A percentile compares a stretch with the other conserved stretches of the same genome.
These are phyloP conservation scores for Starmerella apicola DNA, from an alignment of 805 yeast species.

Conservation along the genomic window DNA sequence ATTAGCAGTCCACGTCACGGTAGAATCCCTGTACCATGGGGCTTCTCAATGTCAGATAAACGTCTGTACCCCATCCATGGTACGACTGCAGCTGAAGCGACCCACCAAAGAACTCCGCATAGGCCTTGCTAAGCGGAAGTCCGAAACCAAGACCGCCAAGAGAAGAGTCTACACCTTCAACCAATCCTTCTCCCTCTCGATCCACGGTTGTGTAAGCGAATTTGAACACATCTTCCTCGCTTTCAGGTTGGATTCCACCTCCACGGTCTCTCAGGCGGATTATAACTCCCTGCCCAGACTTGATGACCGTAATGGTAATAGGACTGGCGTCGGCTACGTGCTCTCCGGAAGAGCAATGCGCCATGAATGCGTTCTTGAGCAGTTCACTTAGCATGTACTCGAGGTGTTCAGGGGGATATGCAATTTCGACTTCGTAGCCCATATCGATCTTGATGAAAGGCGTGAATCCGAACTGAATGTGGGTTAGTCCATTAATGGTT, in stretches of 20 bases:
- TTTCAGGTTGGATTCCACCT: slow-evolving; percentile 66
- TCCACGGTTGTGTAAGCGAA: slow-evolving; percentile 78
- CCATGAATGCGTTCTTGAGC: slow-evolving; percentile 75
- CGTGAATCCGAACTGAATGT: slow-evolving; percentile 67
- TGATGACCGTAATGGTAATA: slow-evolving; percentile 37
- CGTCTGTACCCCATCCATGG: slow-evolving; percentile 71
- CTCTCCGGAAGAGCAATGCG: slow-evolving; percentile 55
- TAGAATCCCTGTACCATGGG: slow-evolving; percentile 20
- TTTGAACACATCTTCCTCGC: slow-evolving; percentile 60
- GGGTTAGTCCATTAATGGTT: slow-evolving; percentile 71
- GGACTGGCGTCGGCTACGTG: slow-evolving; percentile 33
- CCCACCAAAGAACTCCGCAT: slow-evolving; percentile 64
- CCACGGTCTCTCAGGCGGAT: slow-evolving; percentile 77
- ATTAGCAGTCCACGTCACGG: too few relatives aligned
- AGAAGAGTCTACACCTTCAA: slow-evolving; percentile 56
- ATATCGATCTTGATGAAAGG: slow-evolving; percentile 48
- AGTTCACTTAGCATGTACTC: slow-evolving; percentile 82
- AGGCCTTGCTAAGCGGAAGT: slow-evolving; percentile 67
- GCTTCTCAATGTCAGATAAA: slow-evolving; percentile 36
- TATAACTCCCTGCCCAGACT: slow-evolving; percentile 41
- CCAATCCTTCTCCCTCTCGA: slow-evolving; percentile 38
- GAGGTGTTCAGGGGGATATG: slow-evolving; percentile 76
- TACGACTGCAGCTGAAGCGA: slow-evolving; percentile 54
- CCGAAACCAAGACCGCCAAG: slow-evolving; percentile 98
- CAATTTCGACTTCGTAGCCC: slow-evolving; percentile 49